Evolutionary conservation across 192 early-diverging fungal species (phyloP), one percentile per base, ranked within the genome.

Genomic region (Phycomyces nitens): DNA sequence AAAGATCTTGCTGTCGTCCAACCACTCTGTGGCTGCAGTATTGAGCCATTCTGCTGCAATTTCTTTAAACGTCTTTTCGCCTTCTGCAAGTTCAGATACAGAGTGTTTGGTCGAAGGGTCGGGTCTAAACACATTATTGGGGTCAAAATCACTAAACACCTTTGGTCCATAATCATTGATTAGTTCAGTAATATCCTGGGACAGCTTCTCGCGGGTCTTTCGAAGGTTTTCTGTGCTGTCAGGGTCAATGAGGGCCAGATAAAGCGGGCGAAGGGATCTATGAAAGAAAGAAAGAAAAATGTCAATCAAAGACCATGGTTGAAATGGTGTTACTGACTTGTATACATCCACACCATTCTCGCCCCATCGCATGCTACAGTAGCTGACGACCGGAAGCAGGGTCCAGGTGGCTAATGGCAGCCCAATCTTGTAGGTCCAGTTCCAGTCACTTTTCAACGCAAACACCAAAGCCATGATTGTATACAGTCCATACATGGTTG

Each of bases 161-260:
- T 88, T 80, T 4, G 88, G 90, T 5, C 89, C 94, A 22, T 92
- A 81, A 47, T 94, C 91, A 43, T 93, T 89, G 62, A 98, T 91
- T 27, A 92, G 64, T 1, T 82, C 76, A 20, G 87, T 92, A 50
- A 98, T 85, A 49, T 91, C 83, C 47, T 81, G 78, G 18, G 90
- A 86, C 3, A 98, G 80, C 40, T 90, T 79, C 43, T 86, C 77
- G 15, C 96, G 87, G 22, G 83, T 80, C 12, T 70, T 69, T 18
- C 89, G 84, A 40, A 98, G 80, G 64, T 86, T 86, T 56, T 72
- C 81, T 56, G 87, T 81, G 70, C 80, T 65, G 68, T 74, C 67
- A 60, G 77, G 74, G 67, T 86, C 75, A 8, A 84, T 74, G 40
- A 90, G 60, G 14, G 91, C 86, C 42, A 99, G 66, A 61, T 90